Evolutionary conservation across 768 basidiomycete species (phyloP), one percentile per base, ranked within the genome.

Genomic region (Pleurotus ostreatus): DNA sequence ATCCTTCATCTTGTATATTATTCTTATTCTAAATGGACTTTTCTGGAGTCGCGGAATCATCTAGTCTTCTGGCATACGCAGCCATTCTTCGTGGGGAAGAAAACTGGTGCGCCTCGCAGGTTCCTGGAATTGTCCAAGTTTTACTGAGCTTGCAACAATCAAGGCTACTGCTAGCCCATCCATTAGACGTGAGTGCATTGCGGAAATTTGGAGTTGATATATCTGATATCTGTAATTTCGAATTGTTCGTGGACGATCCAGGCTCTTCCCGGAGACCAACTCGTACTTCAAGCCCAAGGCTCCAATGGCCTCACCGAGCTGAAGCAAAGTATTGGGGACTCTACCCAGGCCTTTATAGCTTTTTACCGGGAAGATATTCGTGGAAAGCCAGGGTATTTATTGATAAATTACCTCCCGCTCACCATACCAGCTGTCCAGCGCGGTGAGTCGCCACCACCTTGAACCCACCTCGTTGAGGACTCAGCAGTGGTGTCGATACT

Each of bases 361-460:
- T 77, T 81, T 57, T 78, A 76, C 63, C 74, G 75, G 23, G 74
- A 78, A 61, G 72, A 76, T 58, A 57, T 63, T 22, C 69, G 71
- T 20, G 60, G 57, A 16, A 66, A 70, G 49, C 70, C 74, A 23
- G 73, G 72, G 9, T 78, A 71, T 59, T 65, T 73, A 43, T 60
- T 80, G 18, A 71, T 81, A 58, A 79, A 76, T 58, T 77, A 74
- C 57, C 71, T 80, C 22, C 78, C 79, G 16, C 59, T 68, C n/a
- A 65, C 68, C 18, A 64, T 74, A 6, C 73, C 77, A 9, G 74
- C 71, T 4, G 73, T 72, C 23, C 60, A 66, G 57, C 66, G 68
- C 62, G 71, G 69, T 71, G 55, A 45, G 66, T 57, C 15, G 22
- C 55, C 39, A 40, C 2, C 9, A 34, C 30, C 30, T 9, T 34